A percentile compares a stretch with the other conserved stretches of the same genome.
Conservation (phyloP, 1,284 basidiomycete genomes). For the Neotropicomus parvogracilis region DNA sequence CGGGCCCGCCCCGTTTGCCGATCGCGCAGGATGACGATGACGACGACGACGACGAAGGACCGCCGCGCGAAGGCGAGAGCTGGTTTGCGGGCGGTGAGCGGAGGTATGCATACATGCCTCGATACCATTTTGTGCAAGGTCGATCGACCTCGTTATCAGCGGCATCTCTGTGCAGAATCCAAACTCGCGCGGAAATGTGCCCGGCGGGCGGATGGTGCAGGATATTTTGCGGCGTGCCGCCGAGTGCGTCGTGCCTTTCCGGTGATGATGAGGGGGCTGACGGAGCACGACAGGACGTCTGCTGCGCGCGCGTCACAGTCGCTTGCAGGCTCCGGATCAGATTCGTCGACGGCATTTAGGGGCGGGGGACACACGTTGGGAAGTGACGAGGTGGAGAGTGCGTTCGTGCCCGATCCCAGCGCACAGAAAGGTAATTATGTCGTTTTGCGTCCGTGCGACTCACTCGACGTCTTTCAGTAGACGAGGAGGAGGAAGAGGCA, state of each 20-base stretch:
- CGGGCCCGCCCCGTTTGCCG: constrained; percentile 10
- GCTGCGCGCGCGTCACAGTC: constrained; percentile 26
- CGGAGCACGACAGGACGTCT: constrained; percentile 20
- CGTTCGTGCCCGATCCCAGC: constrained; percentile 67
- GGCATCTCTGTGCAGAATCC: constrained; percentile 92
- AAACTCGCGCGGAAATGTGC: constrained; percentile 42
- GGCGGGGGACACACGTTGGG: constrained; percentile 86
- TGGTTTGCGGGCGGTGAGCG: constrained; percentile 87
- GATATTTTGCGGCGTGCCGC: constrained; percentile 82
- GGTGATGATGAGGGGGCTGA: neutral
- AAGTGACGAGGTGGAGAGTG: constrained; percentile 75
- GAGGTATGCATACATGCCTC: constrained; percentile 46
- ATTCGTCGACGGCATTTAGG: constrained; percentile 40
- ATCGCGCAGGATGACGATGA: constrained; percentile 34
- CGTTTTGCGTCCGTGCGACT: neutral
- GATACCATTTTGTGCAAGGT: neutral
- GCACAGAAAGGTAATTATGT: constrained; percentile 32
- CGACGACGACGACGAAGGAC: constrained; percentile 50
- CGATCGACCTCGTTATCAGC: constrained; percentile 42
- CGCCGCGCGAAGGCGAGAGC: constrained; percentile 49
- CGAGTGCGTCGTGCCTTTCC: constrained; percentile 50
- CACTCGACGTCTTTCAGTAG: constrained; percentile 9
- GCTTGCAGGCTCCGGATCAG: neutral
- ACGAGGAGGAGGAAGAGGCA: constrained; percentile 54
- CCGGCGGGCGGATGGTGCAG: constrained; percentile 69